Conservation (phyloP, 371 early-diverging fungal genomes). For the Mortierella sp. region DNA sequence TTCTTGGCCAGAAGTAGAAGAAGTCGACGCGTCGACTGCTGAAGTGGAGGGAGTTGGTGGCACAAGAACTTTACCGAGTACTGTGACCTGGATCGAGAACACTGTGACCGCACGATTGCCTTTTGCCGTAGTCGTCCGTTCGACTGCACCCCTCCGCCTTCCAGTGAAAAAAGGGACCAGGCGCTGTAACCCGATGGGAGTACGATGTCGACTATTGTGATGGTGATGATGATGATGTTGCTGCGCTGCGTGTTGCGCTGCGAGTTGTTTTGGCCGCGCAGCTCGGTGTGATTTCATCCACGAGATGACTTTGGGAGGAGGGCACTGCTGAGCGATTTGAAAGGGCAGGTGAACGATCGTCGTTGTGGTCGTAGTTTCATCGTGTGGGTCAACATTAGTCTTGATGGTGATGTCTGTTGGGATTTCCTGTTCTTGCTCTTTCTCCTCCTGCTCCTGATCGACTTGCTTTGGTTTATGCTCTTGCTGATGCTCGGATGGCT, state of each 20-base stretch:
- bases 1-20: neutral
- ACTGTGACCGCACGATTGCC: constrained; percentile 21
- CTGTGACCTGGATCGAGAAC: constrained; percentile 47
- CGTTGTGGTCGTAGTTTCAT: constrained; percentile 42
- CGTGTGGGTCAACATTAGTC: constrained; percentile 38
- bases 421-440: neutral
- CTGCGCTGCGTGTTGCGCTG: constrained; percentile 4
- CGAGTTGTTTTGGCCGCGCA: neutral
- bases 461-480: neutral
- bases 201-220: constrained; percentile 13
- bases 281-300: constrained; percentile 44
- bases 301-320: constrained; percentile 42
- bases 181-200: constrained; percentile 9
- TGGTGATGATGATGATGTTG: constrained; percentile 17
- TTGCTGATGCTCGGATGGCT: too few species aligned
- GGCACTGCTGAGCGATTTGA: constrained; percentile 26
- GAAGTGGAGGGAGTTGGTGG: constrained; percentile 8
- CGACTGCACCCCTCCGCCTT: constrained; percentile 1
- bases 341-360: constrained; percentile 49
- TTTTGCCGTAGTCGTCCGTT: constrained; percentile 13
- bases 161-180: constrained; percentile 16
- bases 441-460: neutral
- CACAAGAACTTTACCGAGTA: constrained; percentile 37
- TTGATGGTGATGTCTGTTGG: constrained; percentile 38
- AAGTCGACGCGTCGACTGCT: neutral